Percentiles rank a stretch among this genome's conserved stretches.
These are phyloP conservation scores for Cryphonectria carpinicola DNA, from an alignment of 2,329 filamentous ascomycete genomes.

Conservation along the genomic window DNA sequence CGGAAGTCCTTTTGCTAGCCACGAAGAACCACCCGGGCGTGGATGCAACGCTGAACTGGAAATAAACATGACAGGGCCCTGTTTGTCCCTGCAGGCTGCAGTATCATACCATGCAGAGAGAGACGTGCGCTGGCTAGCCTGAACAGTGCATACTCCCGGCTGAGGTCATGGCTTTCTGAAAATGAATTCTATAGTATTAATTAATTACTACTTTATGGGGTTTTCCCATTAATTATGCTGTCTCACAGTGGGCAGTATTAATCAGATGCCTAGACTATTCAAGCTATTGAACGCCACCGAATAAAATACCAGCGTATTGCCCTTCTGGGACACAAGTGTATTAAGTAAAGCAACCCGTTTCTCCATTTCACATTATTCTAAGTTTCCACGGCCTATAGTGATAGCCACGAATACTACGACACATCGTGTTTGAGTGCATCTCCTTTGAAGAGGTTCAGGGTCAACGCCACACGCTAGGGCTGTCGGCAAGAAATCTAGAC, in stretches of 20 bases:
- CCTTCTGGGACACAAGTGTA: neutral
- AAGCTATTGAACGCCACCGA: neutral
- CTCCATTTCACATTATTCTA: neutral
- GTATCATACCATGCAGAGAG: neutral
- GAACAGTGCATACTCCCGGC: neutral
- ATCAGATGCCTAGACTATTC: neutral
- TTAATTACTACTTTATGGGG: too few relatives aligned
- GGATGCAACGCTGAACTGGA: neutral
- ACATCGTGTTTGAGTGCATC: neutral
- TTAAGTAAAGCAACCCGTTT: neutral
- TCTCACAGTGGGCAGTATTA: too few relatives aligned
- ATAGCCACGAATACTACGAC: neutral
- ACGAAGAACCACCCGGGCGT: too few relatives aligned
- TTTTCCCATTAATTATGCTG: too few relatives aligned
- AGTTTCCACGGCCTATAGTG: neutral
- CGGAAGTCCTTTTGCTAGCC: too few relatives aligned
- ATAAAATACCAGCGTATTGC: neutral
- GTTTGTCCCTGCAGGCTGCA: neutral
- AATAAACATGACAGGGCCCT: neutral
- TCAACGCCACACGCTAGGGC: neutral
- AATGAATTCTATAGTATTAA: neutral
- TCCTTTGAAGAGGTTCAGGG: neutral
- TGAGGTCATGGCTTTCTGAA: neutral
- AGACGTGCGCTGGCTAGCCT: neutral
- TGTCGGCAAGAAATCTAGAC: neutral